Base-by-base conservation (phyloP, 1,284 basidiomycete genomes). In the Agroathelia rolfsii region DNA sequence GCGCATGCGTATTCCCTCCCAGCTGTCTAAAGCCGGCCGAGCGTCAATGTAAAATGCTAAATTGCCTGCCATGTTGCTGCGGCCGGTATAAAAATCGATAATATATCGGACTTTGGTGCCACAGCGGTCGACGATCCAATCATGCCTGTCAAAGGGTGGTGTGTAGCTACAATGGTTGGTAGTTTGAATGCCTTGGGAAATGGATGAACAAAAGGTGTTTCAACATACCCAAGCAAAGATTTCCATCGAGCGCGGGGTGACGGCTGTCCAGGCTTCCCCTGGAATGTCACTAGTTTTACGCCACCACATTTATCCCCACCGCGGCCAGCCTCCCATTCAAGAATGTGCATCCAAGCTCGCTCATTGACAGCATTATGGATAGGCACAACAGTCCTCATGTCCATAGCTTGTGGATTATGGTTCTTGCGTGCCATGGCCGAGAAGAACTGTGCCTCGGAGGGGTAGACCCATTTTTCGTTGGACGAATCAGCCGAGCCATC, bases 391-490 rank as follows among this genome's bases (percentile, higher is more conserved):
- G 89, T 85, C 48, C 74, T 76, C 93, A 98, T 97, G 59, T 97
- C 94, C 13, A 67, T 52, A 11, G 80, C 73, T 12, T 78, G 69
- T 4, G 83, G 83, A 38, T 82, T 75, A 53, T 94, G 85, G 50
- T 95, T 76, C 61, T 98, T 98, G 38, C 94, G 77, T 39, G 80
- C 72, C 79, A 98, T 92, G 6, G 95, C 95, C 14, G 83, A 69
- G 59, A 86, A 98, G 68, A 98, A 98, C 59, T 97, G 94, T 11
- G 83, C 76, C 48, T 96, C 87, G 8, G 94, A 97, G n/a, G 94
- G 94, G 58, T 98, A 98, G 19, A 96, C 86, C 94, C 94, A 98
- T n/a, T n/a, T n/a, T n/a, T n/a, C n/a, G n/a, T n/a, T n/a, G n/a
- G n/a, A n/a, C n/a, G n/a, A n/a, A n/a, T n/a, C n/a, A n/a, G n/a